These are phyloP conservation scores for Gamsiella multidivaricata DNA, from an alignment of 192 early-diverging fungal species.

Conservation along the genomic window DNA sequence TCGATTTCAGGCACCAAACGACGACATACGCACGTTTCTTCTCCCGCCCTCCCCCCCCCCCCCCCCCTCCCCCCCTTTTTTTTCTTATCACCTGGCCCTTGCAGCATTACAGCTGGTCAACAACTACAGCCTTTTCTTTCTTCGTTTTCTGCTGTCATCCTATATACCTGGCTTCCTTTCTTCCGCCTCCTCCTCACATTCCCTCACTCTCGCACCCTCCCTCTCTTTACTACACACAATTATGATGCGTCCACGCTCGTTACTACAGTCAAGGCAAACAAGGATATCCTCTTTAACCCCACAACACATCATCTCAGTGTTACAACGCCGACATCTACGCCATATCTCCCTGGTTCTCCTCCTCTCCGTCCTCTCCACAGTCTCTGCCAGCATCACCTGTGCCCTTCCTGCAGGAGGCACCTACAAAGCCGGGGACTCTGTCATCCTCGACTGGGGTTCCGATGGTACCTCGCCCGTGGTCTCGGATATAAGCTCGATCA, in stretches of 20 bases:
- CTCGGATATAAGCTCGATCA: slow-evolving; percentile 22
- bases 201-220: not conserved
- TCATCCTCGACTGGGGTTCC: slow-evolving; percentile 33
- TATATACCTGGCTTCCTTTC: not conserved
- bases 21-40: no score
- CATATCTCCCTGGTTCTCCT: not conserved
- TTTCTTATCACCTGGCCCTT: no score
- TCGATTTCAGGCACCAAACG: no score
- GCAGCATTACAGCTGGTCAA: no score
- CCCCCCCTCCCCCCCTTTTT: not conserved
- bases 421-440: slow-evolving; percentile 43
- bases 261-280: not conserved
- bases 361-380: not conserved
- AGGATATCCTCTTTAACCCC: no score
- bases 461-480: slow-evolving; percentile 20
- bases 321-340: no score
- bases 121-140: no score
- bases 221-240: not conserved
- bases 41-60: no score
- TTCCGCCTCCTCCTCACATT: not conserved
- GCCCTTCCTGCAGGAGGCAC: slow-evolving; percentile 29
- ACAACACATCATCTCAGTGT: no score
- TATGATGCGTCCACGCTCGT: not conserved
- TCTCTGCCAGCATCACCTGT: slow-evolving; percentile 31
- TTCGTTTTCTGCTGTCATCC: not conserved